These are phyloP conservation scores for Chaetomium sp. DNA, from an alignment of 2,329 filamentous ascomycete genomes.

Conservation along the genomic window DNA sequence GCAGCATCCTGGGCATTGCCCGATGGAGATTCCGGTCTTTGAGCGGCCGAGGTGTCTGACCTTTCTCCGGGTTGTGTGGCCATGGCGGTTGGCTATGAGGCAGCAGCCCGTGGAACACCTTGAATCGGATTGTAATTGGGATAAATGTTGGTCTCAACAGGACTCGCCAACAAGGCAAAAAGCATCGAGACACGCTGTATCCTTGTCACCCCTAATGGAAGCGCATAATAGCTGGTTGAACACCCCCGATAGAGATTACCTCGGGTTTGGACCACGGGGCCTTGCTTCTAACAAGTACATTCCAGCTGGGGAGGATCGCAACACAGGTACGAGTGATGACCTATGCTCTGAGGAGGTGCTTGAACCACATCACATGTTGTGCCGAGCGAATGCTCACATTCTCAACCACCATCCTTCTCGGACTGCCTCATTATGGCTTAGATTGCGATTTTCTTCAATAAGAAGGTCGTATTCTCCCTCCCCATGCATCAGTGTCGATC, in stretches of 20 bases:
- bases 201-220: not conserved
- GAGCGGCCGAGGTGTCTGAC: not conserved
- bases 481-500: not conserved
- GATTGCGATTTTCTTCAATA: not conserved
- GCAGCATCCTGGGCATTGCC: slow-evolving; percentile 4
- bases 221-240: not conserved
- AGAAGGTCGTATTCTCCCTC: not conserved
- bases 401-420: not conserved
- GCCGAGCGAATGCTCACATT: not conserved
- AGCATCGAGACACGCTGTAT: not conserved
- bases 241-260: not conserved
- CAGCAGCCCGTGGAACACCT: not conserved
- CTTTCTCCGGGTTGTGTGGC: not conserved
- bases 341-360: not conserved
- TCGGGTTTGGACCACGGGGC: too few species aligned
- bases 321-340: too few species aligned
- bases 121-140: not conserved
- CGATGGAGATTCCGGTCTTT: not conserved
- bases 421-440: not conserved
- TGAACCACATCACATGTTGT: not conserved
- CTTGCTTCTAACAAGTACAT: not conserved
- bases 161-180: not conserved
- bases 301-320: too few species aligned
- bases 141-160: not conserved
- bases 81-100: not conserved